Conservation (phyloP, 345 rosid species). For the Turnera subulata region DNA sequence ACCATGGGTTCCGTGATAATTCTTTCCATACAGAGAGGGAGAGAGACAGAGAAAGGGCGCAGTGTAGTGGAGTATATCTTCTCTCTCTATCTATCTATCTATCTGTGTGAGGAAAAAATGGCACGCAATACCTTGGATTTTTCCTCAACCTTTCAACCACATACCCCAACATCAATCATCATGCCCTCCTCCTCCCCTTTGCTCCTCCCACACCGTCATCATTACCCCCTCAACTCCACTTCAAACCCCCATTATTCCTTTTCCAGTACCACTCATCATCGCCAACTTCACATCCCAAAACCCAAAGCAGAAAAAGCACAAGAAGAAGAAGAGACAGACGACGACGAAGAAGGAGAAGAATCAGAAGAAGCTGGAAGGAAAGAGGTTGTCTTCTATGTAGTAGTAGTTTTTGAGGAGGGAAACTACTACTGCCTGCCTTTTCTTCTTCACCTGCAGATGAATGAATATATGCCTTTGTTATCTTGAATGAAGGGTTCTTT, state of each 20-base stretch:
- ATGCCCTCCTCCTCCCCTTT: slow-evolving; percentile 39
- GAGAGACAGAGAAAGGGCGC: too few species aligned
- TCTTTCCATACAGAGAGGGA: slow-evolving; percentile 16
- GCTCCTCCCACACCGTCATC: slow-evolving; percentile 37
- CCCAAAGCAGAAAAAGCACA: slow-evolving; percentile 14
- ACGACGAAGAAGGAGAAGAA: slow-evolving; percentile 13
- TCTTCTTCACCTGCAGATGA: background rate
- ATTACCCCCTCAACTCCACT: slow-evolving; percentile 36
- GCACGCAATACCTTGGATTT: slow-evolving; percentile 32
- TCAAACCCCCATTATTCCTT: background rate
- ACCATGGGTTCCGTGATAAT: slow-evolving; percentile 33
- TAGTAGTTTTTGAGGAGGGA: too few species aligned
- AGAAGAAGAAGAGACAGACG: slow-evolving; percentile 5
- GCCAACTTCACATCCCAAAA: slow-evolving; percentile 22
- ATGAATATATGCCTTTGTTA: background rate
- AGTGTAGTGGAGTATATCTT: background rate
- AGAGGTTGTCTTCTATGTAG: too few species aligned
- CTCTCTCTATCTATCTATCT: slow-evolving; percentile 12
- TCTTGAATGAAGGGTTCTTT: slow-evolving; percentile 17
- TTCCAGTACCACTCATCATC: background rate
- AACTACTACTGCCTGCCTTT: too few species aligned
- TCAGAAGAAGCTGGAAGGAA: background rate
- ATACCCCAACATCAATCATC: slow-evolving; percentile 41
- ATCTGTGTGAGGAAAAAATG: slow-evolving; percentile 4
- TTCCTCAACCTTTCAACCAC: slow-evolving; percentile 25